These are phyloP conservation scores for Candida michaelii DNA, from an alignment of 805 yeast species.

Conservation along the genomic window DNA sequence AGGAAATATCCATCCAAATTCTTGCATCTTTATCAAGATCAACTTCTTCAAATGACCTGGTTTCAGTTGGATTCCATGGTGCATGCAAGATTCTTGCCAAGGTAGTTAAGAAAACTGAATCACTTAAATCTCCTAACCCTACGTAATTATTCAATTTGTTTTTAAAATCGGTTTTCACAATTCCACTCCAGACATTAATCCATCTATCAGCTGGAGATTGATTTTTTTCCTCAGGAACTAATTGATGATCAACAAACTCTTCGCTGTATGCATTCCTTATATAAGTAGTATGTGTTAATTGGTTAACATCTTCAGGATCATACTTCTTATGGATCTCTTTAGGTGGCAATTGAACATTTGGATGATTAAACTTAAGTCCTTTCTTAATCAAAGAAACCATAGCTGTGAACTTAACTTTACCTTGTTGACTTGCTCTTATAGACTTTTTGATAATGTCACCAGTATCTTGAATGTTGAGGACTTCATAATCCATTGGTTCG, in stretches of 20 bases:
- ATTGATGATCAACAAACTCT: slow-evolving; percentile 33
- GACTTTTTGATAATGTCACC: slow-evolving; percentile 52
- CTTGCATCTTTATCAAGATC: slow-evolving; percentile 35
- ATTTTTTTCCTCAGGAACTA: slow-evolving; percentile 34
- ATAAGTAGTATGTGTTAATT: slow-evolving; percentile 35
- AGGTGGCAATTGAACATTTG: slow-evolving; percentile 16
- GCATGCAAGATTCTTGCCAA: slow-evolving; percentile 41
- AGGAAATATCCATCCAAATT: slow-evolving; percentile 25
- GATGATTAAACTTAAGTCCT: slow-evolving; percentile 6
- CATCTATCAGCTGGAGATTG: slow-evolving; percentile 36
- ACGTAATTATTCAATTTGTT: slow-evolving; percentile 29
- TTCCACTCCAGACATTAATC: slow-evolving; percentile 41
- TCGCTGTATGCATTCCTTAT: slow-evolving; percentile 38
- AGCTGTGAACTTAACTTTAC: slow-evolving; percentile 50
- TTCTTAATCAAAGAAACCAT: slow-evolving; percentile 42
- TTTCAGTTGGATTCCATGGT: slow-evolving; percentile 42
- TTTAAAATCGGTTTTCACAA: slow-evolving; percentile 15
- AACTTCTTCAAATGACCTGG: slow-evolving; percentile 28
- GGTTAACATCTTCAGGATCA: slow-evolving; percentile 25
- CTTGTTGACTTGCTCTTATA: slow-evolving; percentile 56
- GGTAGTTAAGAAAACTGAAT: slow-evolving; percentile 41
- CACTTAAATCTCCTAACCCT: slow-evolving; percentile 39
- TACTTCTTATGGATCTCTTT: slow-evolving; percentile 24
- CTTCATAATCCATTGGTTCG: slow-evolving; percentile 51
- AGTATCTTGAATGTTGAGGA: slow-evolving; percentile 52